Evolutionary conservation across 2,329 filamentous ascomycete species (phyloP), one percentile per base, ranked within the genome.

Genomic region (Aurifilum marmelostoma): DNA sequence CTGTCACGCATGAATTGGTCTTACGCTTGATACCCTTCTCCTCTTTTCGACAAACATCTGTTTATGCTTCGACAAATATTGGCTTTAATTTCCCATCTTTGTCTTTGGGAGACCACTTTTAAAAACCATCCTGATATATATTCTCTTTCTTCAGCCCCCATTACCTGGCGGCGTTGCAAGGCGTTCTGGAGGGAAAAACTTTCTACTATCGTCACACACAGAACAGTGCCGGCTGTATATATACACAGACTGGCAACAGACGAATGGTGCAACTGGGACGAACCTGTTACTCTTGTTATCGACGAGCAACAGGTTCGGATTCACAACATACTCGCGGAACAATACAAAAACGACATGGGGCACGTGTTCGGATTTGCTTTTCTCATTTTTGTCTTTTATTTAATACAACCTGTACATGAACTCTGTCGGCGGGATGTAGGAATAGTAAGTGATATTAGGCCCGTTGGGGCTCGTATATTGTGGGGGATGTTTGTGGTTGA

Each of bases 11-110:
- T 59, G 65, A 67, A 64, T 47, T 29, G 58, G 62, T 52, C 62
- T 65, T 32, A 67, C 39, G 41, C 59, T 71, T 69, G 69, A 71
- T 71, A 71, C 67, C 69, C 69, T 71, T 71, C 65, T 66, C 41
- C 67, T 66, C 27, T 66, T 71, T 63, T 41, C 47, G 63, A 50
- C 63, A 54, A 61, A 43, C 64, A 39, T 61, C 27, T 37, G 63
- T 67, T 47, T 41, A 62, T 61, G 67, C 29, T 68, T 65, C 67
- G 43, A 54, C 52, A 58, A 64, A 34, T 68, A 70, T 27, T 58
- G 58, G 69, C 66, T 70, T 70, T 70, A 70, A 68, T 70, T 8
- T 37, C n/a, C 39, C 18, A 21, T 47, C 62, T 41, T 64, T 63
- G 41, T 66, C 60, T 58, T 39, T 47, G n/a, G 64, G 63, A 41